Evolutionary conservation across 2,329 filamentous ascomycete genomes (phyloP).

Genomic region (Diaporthe sp.): DNA sequence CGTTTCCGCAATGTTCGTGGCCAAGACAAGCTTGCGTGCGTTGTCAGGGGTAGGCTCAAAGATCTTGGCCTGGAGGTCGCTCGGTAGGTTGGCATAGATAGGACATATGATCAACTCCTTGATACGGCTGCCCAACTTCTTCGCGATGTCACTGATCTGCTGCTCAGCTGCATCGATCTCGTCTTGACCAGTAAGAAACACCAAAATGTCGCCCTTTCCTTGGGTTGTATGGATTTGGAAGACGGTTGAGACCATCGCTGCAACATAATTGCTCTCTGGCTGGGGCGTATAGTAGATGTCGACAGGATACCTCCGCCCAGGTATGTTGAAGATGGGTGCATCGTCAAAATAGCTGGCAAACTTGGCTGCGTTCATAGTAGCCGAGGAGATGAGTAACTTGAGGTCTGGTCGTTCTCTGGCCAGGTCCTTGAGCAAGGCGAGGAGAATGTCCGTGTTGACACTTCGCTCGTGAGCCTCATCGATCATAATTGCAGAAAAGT

Average conservation of each 20-base stretch:
- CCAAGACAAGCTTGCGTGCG: slow-evolving; percentile 90
- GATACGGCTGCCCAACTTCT: slow-evolving; percentile 86
- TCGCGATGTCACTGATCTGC: slow-evolving; percentile 85
- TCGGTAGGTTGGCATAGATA: slow-evolving; percentile 93
- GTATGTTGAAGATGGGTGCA: slow-evolving; percentile 94
- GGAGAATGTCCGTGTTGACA: slow-evolving; percentile 88
- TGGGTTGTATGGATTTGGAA: slow-evolving; percentile 96
- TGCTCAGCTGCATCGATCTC: slow-evolving; percentile 92
- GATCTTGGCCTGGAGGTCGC: slow-evolving; percentile 91
- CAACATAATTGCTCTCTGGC: slow-evolving; percentile 94
- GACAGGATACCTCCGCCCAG: slow-evolving; percentile 88
- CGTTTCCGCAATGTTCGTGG: slow-evolving; percentile 98
- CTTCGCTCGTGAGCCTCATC: slow-evolving; percentile 98
- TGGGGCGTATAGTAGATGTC: slow-evolving; percentile 92
- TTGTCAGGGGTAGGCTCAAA: slow-evolving; percentile 92
- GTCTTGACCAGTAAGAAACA: slow-evolving; percentile 95
- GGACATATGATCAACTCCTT: slow-evolving; percentile 91
- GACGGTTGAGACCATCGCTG: slow-evolving; percentile 90
- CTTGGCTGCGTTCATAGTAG: slow-evolving; percentile 93
- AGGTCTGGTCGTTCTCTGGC: slow-evolving; percentile 85
- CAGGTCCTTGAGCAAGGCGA: slow-evolving; percentile 90
- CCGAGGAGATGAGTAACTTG: slow-evolving; percentile 91
- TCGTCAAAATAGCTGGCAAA: slow-evolving; percentile 94
- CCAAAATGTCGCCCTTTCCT: slow-evolving; percentile 87
- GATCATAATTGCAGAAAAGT: slow-evolving; percentile 92